Evolutionary conservation across 2,329 filamentous ascomycete genomes (phyloP).

Genomic region (Diplocarpon rosae): DNA sequence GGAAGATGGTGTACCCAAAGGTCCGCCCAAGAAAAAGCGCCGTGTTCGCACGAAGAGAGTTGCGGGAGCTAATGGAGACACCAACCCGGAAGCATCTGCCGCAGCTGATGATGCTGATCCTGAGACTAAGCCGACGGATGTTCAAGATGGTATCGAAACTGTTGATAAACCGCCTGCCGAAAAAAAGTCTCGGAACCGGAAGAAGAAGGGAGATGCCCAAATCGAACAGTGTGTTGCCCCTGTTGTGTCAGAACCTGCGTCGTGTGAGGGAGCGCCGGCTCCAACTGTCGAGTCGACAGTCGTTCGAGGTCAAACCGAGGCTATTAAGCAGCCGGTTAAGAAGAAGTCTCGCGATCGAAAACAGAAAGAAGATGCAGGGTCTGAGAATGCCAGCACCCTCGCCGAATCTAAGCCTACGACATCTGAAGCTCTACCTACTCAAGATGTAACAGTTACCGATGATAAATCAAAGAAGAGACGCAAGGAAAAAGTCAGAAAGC

Average conservation of each 20-base stretch:
- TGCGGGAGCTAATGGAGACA: background rate
- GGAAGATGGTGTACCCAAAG: background rate
- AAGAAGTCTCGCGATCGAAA: too few species aligned
- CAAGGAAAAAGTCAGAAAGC: background rate
- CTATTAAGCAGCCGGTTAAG: too few species aligned
- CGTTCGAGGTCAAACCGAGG: background rate
- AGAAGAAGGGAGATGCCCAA: background rate
- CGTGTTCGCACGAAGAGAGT: background rate
- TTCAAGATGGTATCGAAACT: background rate
- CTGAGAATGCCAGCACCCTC: too few species aligned
- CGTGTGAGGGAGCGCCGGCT: background rate
- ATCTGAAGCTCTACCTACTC: too few species aligned
- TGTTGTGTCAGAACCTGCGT: too few species aligned
- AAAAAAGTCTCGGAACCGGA: constrained; percentile 1
- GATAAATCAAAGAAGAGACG: constrained; percentile 2
- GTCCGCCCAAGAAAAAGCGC: background rate
- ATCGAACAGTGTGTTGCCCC: background rate
- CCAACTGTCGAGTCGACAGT: background rate
- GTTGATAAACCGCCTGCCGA: background rate
- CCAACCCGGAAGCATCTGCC: background rate
- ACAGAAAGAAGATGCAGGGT: too few species aligned
- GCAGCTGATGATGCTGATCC: background rate
- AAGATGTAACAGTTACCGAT: background rate
- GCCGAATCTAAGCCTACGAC: too few species aligned
- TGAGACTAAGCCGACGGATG: background rate